These are phyloP conservation scores for Sodiomyces alkalinus DNA, from an alignment of 2,329 filamentous ascomycete species.

Conservation along the genomic window DNA sequence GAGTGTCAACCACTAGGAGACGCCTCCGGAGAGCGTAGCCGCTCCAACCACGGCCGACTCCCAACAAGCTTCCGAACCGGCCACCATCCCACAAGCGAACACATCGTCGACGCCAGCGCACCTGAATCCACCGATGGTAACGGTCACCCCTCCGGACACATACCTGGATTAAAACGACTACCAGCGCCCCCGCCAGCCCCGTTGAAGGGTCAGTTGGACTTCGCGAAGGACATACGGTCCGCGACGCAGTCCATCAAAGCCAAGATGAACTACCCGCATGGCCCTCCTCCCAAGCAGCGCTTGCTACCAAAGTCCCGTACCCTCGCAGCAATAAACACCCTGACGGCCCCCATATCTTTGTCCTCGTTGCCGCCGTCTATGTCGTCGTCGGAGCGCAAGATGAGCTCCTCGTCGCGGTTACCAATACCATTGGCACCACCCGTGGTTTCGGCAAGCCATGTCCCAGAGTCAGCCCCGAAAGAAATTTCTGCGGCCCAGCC, in stretches of 20 bases:
- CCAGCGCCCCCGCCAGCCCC: no score
- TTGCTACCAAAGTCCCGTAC: slow-evolving; percentile 31
- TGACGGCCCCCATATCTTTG: slow-evolving; percentile 29
- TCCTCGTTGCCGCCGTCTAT: slow-evolving; percentile 3
- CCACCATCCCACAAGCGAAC: no score
- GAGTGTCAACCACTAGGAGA: no score
- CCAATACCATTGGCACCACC: no score
- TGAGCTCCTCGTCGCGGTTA: slow-evolving; percentile 5
- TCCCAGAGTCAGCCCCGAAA: slow-evolving; percentile 1
- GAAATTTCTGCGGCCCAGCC: slow-evolving; percentile 26
- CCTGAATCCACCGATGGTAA: no score
- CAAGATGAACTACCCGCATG: slow-evolving; percentile 1
- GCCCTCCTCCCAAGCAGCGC: slow-evolving; percentile 3
- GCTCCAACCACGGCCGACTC: no score
- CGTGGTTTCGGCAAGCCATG: no score
- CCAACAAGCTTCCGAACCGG: no score
- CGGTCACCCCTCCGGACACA: no score
- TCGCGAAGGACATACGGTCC: neutral
- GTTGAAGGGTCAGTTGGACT: neutral
- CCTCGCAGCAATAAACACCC: slow-evolving; percentile 25
- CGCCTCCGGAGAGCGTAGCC: no score
- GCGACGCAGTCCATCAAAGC: neutral
- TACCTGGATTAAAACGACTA: no score
- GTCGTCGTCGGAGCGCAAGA: slow-evolving; percentile 4
- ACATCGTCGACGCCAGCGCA: no score